phyloP scores from a whole-genome alignment of 2,329 filamentous ascomycete genomes.

The Ceratocystis harringtonii region DNA sequence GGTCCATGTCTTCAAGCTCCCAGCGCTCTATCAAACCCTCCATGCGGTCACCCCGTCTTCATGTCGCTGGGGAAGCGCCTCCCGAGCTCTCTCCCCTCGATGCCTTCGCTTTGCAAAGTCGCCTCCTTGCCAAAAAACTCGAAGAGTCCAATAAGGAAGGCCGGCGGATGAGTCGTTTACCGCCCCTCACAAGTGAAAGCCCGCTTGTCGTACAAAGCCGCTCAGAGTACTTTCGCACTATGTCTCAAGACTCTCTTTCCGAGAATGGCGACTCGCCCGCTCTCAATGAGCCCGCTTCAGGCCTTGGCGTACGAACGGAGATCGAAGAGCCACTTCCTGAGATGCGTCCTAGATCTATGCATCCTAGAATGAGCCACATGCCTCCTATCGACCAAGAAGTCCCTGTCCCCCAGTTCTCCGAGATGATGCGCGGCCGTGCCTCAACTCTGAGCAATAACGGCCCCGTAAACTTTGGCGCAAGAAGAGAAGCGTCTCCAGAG shows the following conservation, averaged over 20 bases:
- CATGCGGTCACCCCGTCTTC: constrained; percentile 57
- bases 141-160: constrained; percentile 62
- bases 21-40: constrained; percentile 32
- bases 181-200: constrained; percentile 67
- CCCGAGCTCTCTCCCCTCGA: constrained; percentile 88
- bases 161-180: constrained; percentile 68
- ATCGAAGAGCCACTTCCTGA: constrained; percentile 40
- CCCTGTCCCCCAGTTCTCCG: constrained; percentile 12
- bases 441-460: constrained; percentile 6
- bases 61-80: constrained; percentile 66
- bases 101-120: constrained; percentile 84
- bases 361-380: constrained; percentile 56
- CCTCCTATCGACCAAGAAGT: constrained; percentile 29
- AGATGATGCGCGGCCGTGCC: constrained; percentile 15
- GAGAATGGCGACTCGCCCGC: constrained; percentile 20
- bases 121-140: constrained; percentile 72
- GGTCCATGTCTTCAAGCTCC: constrained; percentile 41
- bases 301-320: constrained; percentile 38
- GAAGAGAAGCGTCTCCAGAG: constrained; percentile 42
- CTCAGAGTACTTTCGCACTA: constrained; percentile 66
- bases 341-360: constrained; percentile 56
- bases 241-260: constrained; percentile 46
- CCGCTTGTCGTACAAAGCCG: constrained; percentile 61
- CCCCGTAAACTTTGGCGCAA: constrained; percentile 33
- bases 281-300: constrained; percentile 21